Base-by-base conservation (phyloP, 441 rosid genomes). In the Flueggea neowawraea region DNA sequence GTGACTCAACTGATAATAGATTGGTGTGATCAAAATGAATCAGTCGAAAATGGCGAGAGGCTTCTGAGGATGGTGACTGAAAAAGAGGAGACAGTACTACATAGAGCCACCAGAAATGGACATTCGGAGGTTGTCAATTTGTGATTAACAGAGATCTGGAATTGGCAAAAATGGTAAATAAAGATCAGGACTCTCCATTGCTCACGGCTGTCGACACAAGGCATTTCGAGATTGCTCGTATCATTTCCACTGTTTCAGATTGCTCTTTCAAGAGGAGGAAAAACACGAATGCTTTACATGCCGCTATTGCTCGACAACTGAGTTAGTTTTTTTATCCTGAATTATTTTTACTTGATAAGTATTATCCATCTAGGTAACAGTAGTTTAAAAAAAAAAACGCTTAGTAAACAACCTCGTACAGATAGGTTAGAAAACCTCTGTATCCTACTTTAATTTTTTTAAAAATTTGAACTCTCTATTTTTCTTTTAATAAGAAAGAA, bases 241-340 rank as follows among this genome's bases (percentile, higher is more conserved):
- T 41, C n/a, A 70, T 78, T 14, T 52, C 75, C 28, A 61, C 58
- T 31, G 52, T 36, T 36, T 3, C 0, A 16, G 32, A 6, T 31
- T 53, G 64, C 48, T 45, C 64, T 54, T 33, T 31, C 53, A 57
- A 31, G 52, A 80, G 80, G 13, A 48, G 67, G 48, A 72, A 80
- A 14, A 77, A 73, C 8, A 61, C 63, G 78, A 78, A 78, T 28
- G 79, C 75, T 1, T 56, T 78, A 57, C 82, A 73, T 0, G 78
- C 85, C 0, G 79, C 82, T 12, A 65, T 78, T 43, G 41, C 63
- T 16, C 50, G 60, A 1, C 28, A 36, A 5, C 41, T 0, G 7
- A 5, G 41, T 36, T 5, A 36, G 41, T 36, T 3, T 36, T 3
- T 5, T 36, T 5, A 5, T 36, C 9, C 6, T 36, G 41, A 36